phyloP scores from a whole-genome alignment of 495 filamentous ascomycete genomes.

The Chaetomidium leptoderma region DNA sequence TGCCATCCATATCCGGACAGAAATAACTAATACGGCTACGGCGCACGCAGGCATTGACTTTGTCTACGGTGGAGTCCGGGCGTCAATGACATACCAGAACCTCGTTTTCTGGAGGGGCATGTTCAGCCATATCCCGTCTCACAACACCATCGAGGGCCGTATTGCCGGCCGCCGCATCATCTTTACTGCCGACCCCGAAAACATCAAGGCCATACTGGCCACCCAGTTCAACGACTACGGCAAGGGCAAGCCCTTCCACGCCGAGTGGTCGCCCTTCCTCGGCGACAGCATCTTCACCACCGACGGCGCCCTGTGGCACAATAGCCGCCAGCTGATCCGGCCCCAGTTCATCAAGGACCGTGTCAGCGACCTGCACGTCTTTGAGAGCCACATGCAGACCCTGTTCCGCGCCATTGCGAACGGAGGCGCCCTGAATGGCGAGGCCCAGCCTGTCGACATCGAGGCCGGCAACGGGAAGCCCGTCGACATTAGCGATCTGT shows the following conservation, averaged over 20 bases:
- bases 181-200: conserved; percentile 72
- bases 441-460: conserved; percentile 42
- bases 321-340: conserved; percentile 67
- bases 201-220: conserved; percentile 79
- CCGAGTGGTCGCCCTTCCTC: conserved; percentile 66
- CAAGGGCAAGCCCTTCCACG: conserved; percentile 65
- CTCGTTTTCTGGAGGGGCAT: conserved; percentile 56
- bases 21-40: neutral
- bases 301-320: conserved; percentile 71
- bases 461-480: conserved; percentile 45
- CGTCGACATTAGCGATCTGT: conserved; percentile 64
- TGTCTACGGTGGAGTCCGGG: conserved; percentile 48
- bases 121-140: conserved; percentile 38
- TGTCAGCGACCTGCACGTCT: conserved; percentile 72
- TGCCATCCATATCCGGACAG: neutral
- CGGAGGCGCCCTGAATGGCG: conserved; percentile 48
- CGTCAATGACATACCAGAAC: conserved; percentile 49
- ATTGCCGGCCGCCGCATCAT: conserved; percentile 55
- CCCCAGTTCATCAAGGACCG: conserved; percentile 83
- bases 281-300: conserved; percentile 78
- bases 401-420: conserved; percentile 56
- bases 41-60: conserved; percentile 56
- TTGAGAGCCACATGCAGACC: conserved; percentile 69
- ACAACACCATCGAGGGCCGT: conserved; percentile 61
- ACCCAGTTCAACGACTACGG: conserved; percentile 72